Percentiles rank a stretch among this genome's conserved stretches.
Evolutionary conservation across 2,329 filamentous ascomycete species (phyloP).

Genomic region (Neonectria sp.): DNA sequence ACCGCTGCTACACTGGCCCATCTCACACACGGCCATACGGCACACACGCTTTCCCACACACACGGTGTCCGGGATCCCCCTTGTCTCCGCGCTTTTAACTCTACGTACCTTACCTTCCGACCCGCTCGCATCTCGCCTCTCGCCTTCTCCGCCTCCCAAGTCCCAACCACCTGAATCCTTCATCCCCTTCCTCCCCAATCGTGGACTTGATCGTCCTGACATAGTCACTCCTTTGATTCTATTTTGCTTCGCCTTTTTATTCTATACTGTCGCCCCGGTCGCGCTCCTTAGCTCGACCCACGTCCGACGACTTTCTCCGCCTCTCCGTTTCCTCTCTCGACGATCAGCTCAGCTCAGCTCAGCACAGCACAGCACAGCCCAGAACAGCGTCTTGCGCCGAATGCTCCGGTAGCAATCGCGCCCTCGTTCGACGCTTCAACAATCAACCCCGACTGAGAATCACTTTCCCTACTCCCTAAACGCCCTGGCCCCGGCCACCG

Average conservation of each 20-base stretch:
- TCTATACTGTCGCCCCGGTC: conserved; percentile 22
- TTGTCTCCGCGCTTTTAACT: conserved; percentile 43
- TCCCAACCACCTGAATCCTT: conserved; percentile 30
- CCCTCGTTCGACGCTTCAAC: conserved; percentile 22
- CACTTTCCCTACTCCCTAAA: conserved; percentile 23
- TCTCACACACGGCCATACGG: background rate
- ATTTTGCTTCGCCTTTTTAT: conserved; percentile 29
- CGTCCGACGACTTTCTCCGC: conserved; percentile 26
- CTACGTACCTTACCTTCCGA: conserved; percentile 31
- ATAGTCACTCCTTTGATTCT: conserved; percentile 44
- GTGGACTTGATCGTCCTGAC: conserved; percentile 40
- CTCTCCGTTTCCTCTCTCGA: conserved; percentile 28
- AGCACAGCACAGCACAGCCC: conserved; percentile 37
- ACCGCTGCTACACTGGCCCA: no score
- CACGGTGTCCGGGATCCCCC: conserved; percentile 35
- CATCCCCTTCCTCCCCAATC: conserved; percentile 15
- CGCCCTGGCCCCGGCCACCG: conserved; percentile 28
- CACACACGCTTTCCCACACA: conserved; percentile 11
- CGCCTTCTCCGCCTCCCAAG: conserved; percentile 21
- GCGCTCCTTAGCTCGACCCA: conserved; percentile 37
- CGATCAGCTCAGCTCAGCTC: conserved; percentile 31
- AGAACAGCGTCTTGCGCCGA: conserved; percentile 35
- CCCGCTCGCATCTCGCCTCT: conserved; percentile 38
- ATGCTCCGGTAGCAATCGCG: conserved; percentile 51
- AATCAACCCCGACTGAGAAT: conserved; percentile 27